Evolutionary conservation across 2,329 filamentous ascomycete species (phyloP).

Genomic region (Cytospora leucostoma): DNA sequence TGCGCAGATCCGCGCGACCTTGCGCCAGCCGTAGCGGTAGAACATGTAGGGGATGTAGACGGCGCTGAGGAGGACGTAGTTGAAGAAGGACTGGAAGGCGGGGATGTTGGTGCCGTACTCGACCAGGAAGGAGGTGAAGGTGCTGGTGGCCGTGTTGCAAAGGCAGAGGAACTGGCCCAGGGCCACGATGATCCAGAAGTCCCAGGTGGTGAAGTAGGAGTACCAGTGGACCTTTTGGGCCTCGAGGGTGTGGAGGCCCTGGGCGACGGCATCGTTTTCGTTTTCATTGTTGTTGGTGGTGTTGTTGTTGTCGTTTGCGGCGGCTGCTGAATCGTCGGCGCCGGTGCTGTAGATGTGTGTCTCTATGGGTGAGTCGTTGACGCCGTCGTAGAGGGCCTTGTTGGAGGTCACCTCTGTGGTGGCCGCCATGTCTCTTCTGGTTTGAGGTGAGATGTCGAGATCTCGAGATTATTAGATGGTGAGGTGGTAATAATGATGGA

Average conservation of each 20-base stretch:
- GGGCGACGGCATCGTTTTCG: constrained; percentile 45
- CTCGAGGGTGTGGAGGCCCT: constrained; percentile 59
- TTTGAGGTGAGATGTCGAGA: not conserved
- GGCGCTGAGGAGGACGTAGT: constrained; percentile 80
- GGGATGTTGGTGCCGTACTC: constrained; percentile 74
- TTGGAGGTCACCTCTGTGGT: constrained; percentile 23
- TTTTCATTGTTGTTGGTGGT: constrained; percentile 13
- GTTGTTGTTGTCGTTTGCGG: constrained; percentile 11
- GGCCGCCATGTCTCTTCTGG: constrained; percentile 9
- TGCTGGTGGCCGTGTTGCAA: constrained; percentile 91
- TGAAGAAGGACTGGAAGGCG: constrained; percentile 94
- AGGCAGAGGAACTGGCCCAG: constrained; percentile 84
- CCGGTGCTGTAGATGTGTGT: constrained; percentile 30
- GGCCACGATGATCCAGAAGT: constrained; percentile 83
- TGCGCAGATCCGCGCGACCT: constrained; percentile 63
- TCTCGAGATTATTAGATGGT: not conserved
- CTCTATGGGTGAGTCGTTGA: constrained; percentile 33
- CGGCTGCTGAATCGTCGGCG: constrained; percentile 21
- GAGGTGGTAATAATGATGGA: not conserved
- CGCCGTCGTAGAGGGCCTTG: constrained; percentile 36
- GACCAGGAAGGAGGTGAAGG: constrained; percentile 77
- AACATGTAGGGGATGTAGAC: constrained; percentile 82
- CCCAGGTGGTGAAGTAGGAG: constrained; percentile 76
- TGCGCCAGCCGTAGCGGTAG: constrained; percentile 74
- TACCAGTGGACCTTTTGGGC: constrained; percentile 59